Evolutionary conservation across 2,329 filamentous ascomycete genomes (phyloP), one percentile per base, ranked within the genome.

Genomic region (Cladosporium phlei): DNA sequence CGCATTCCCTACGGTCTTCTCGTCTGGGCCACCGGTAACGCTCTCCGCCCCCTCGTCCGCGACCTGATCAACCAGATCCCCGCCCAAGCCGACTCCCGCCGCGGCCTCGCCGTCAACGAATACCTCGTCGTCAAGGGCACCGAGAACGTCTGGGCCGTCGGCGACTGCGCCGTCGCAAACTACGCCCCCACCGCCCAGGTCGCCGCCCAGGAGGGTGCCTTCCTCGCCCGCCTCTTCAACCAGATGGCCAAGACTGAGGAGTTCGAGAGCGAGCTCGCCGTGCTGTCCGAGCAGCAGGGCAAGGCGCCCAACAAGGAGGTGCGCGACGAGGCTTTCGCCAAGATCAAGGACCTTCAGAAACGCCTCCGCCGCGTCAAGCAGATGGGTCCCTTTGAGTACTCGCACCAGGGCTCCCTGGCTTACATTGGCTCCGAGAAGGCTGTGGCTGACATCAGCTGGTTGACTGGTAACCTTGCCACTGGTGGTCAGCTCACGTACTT

Each of bases 371-470:
- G 89, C 59, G 82, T 93, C 69, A 95, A 95, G 78, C 86, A 95
- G 68, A 84, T 96, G 69, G 94, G 93, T 66, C 93, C 93, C 44
- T 98, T 98, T 77, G 85, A 94, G 74, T 98, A 98, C 80, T 93
- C 88, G 29, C 93, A 98, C 76, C 90, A 98, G 75, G 93, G 93
- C 57, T 91, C 85, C 59, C 71, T 98, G 69, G 93, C 93, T 40
- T 98, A 98, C 73, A 98, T 98, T 72, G 93, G 93, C 53, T 94
- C 88, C 69, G 93, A 98, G 68, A 91, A 91, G 79, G 93, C 93
- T 39, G 93, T 98, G 49, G 93, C 93, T 52, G 93, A 98, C 71
- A 88, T 98, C 62, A 87, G 83, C 66, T 98, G 93, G 91, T 83
- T 94, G 74, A 94, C 93, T 62, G 93, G 93, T 57, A 98, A 97